These are phyloP conservation scores for Chlorophyllum brunneum DNA, from an alignment of 768 basidiomycete genomes.

Conservation along the genomic window DNA sequence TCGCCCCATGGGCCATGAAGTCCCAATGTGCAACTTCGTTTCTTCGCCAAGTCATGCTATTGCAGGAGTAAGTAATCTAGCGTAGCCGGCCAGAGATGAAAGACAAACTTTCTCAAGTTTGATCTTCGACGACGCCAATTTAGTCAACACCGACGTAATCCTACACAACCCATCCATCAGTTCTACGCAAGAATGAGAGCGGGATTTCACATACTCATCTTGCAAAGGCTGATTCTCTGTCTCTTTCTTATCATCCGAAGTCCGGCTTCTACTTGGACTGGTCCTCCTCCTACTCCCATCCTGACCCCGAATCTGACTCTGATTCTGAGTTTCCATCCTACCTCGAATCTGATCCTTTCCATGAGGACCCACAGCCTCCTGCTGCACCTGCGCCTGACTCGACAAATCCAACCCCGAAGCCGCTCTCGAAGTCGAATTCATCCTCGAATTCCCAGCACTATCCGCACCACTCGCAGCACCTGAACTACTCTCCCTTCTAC, in stretches of 20 bases:
- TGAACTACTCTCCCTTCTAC: conserved; percentile 50
- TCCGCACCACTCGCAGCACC: conserved; percentile 46
- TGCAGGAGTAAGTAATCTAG: conserved; percentile 19
- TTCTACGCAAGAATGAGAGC: conserved; percentile 19
- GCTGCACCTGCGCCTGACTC: neutral
- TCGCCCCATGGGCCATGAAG: conserved; percentile 93
- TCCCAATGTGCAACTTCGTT: conserved; percentile 79
- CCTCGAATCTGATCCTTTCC: neutral
- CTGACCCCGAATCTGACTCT: conserved; percentile 15
- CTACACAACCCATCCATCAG: conserved; percentile 29
- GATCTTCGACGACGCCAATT: conserved; percentile 63
- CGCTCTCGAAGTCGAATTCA: conserved; percentile 16
- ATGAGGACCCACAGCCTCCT: neutral
- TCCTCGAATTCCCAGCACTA: conserved; percentile 44
- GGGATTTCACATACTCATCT: conserved; percentile 64
- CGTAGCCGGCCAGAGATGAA: neutral
- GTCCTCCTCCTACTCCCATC: conserved; percentile 29
- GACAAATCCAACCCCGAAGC: conserved; percentile 5
- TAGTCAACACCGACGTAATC: conserved; percentile 69
- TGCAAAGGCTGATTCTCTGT: conserved; percentile 48
- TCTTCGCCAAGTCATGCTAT: conserved; percentile 66
- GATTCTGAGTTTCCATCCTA: conserved; percentile 44
- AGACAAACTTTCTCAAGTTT: conserved; percentile 76
- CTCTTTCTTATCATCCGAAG: conserved; percentile 30
- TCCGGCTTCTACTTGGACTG: conserved; percentile 44